Base-by-base conservation (phyloP, 1,139 yeast species). In the Diutina mesorugosa region DNA sequence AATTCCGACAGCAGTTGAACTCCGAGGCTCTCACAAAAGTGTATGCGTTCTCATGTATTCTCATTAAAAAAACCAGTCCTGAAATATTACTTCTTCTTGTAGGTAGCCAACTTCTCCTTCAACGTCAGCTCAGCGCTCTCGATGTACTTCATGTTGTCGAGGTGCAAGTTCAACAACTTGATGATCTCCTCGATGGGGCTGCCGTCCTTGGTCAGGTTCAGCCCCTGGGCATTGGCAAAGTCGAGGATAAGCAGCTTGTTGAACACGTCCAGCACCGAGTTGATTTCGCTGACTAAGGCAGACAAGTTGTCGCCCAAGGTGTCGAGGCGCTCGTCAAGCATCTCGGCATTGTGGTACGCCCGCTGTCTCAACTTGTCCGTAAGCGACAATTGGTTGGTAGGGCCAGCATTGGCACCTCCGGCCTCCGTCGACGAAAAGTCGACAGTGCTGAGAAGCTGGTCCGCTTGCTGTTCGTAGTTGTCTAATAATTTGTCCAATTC, bases 281-380 rank as follows among this genome's bases (percentile, higher is more conserved):
- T 93, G 61, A 93, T 87, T 68, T 93, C 98, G 54, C 80, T 79
- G 56, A 93, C 89, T 63, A 93, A 78, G 0, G 91, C 80, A 6
- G 87, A 72, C 63, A 93, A 78, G 65, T 88, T 89, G 52, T 81
- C 77, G 16, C 95, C 95, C 67, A 93, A 75, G 21, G 79, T 73
- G 62, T 87, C 95, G 61, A 93, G 74, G 67, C 87, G 87, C 63
- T 86, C 93, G 66, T 90, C 96, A 61, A 93, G 74, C 57, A 84
- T 75, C 66, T 91, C 96, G 0, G 99, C 98, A 51, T 90, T 80
- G 61, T 83, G 84, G 67, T 91, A 93, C 0, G 97, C 96, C 65
- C 87, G 87, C 66, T 87, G 95, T 64, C 99, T 84, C 65, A 90
- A 89, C 68, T 87, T 90, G 67, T 93, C 99, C 51, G 80, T 74